Evolutionary conservation across 768 basidiomycete species (phyloP).

Genomic region (Lentinus brumalis): DNA sequence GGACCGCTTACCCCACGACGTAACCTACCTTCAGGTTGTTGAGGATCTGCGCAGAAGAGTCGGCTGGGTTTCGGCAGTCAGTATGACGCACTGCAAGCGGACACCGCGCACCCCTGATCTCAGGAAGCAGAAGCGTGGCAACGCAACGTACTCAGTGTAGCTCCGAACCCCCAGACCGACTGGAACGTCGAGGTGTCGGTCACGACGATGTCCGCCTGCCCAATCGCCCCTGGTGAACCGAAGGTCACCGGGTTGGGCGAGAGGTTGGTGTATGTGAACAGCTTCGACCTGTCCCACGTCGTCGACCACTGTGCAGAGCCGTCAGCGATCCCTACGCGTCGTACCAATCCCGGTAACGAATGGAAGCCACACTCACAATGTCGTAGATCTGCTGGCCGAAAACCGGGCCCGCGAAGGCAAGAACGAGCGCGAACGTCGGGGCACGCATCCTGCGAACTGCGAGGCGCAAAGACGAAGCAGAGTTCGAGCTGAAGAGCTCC

Average conservation of each 20-base stretch:
- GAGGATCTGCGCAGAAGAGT: conserved; percentile 64
- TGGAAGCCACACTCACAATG: conserved; percentile 25
- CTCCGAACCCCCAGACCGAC: conserved; percentile 68
- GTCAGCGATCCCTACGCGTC: not conserved
- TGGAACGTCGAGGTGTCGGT: conserved; percentile 57
- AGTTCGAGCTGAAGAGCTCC: not conserved
- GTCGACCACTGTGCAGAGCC: conserved; percentile 32
- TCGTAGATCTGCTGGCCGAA: conserved; percentile 37
- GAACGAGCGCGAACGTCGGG: conserved; percentile 17
- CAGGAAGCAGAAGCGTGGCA: not conserved
- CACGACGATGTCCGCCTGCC: conserved; percentile 62
- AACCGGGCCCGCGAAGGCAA: conserved; percentile 25
- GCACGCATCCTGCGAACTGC: conserved; percentile 10
- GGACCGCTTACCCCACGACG: not conserved
- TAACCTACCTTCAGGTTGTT: conserved; percentile 61
- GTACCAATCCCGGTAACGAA: not conserved
- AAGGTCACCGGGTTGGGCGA: conserved; percentile 54
- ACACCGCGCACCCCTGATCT: not conserved
- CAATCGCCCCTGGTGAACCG: conserved; percentile 53
- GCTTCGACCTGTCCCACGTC: conserved; percentile 41
- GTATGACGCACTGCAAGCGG: not conserved
- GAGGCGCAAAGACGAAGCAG: not conserved
- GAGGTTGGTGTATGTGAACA: conserved; percentile 56
- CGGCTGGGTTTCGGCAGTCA: conserved; percentile 45
- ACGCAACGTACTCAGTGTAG: conserved; percentile 52